Conservation (phyloP, 768 basidiomycete species). For the Multifurca ochricompacta region DNA sequence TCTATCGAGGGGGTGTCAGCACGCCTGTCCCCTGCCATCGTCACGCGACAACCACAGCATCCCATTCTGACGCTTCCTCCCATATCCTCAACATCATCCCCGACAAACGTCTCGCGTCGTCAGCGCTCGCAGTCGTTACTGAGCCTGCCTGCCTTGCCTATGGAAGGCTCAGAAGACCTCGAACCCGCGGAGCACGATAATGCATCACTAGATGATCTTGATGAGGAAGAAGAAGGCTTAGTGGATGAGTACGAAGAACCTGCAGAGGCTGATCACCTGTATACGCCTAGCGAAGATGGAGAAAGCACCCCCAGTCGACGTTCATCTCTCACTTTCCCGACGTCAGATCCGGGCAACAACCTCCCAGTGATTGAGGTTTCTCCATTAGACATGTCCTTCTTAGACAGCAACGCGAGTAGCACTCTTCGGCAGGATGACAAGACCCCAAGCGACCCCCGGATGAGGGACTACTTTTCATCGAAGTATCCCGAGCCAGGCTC, state of each 20-base stretch:
- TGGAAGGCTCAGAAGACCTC: slow-evolving; percentile 30
- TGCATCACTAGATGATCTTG: slow-evolving; percentile 29
- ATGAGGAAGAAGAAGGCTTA: slow-evolving; percentile 31
- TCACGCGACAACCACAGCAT: slow-evolving; percentile 19
- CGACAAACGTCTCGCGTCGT: not conserved
- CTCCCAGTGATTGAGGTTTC: slow-evolving; percentile 5
- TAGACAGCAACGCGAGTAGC: slow-evolving; percentile 9
- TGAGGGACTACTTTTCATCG: slow-evolving; percentile 28
- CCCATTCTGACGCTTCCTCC: slow-evolving; percentile 20
- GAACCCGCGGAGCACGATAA: slow-evolving; percentile 32
- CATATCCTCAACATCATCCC: slow-evolving; percentile 7
- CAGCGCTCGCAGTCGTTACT: slow-evolving; percentile 17
- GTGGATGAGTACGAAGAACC: slow-evolving; percentile 13
- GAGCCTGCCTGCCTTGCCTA: slow-evolving; percentile 20
- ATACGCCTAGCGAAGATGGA: slow-evolving; percentile 18
- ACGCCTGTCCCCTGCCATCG: slow-evolving; percentile 20
- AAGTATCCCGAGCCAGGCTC: slow-evolving; percentile 9
- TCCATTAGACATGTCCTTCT: slow-evolving; percentile 20
- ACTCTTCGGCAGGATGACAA: slow-evolving; percentile 10
- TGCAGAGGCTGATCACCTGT: slow-evolving; percentile 8
- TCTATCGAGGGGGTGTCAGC: slow-evolving; percentile 17
- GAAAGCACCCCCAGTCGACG: slow-evolving; percentile 1
- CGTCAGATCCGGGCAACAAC: not conserved
- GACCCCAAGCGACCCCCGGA: slow-evolving; percentile 5
- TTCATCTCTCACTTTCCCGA: not conserved